Conservation (phyloP, 164 flowering plant genomes). For the Aristolochia contorta region DNA sequence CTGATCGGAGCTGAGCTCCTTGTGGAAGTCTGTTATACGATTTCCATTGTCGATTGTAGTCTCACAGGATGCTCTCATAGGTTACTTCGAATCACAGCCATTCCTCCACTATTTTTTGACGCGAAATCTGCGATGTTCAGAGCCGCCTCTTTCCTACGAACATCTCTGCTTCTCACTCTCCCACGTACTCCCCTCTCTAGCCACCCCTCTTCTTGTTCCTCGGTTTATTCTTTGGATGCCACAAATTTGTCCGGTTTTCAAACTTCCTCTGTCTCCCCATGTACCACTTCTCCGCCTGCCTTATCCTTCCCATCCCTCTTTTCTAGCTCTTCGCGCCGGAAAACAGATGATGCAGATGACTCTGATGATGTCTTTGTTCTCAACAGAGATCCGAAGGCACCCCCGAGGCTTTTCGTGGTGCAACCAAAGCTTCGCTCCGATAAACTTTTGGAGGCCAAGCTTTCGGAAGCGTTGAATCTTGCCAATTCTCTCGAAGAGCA, state of each 20-base stretch:
- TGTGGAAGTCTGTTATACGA: not conserved
- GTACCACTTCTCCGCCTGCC: not conserved
- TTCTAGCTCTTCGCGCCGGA: conserved; percentile 18
- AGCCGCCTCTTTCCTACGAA: conserved; percentile 16
- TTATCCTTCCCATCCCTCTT: conserved; percentile 15
- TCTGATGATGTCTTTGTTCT: conserved; percentile 13
- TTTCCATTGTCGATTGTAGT: not conserved
- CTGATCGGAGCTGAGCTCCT: too few species aligned
- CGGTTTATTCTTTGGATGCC: not conserved
- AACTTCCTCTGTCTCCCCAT: not conserved
- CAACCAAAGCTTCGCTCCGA: conserved; percentile 75
- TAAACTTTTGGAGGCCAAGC: conserved; percentile 44
- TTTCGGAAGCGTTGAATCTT: conserved; percentile 74
- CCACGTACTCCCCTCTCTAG: conserved; percentile 4
- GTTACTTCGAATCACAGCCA: not conserved
- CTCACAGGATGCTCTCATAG: not conserved
- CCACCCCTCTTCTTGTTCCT: not conserved
- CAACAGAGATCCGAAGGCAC: conserved; percentile 39
- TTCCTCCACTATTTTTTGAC: not conserved
- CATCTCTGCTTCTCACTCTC: conserved; percentile 9
- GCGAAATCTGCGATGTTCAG: conserved; percentile 20
- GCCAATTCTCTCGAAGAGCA: conserved; percentile 86
- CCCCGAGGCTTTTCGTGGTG: conserved; percentile 66
- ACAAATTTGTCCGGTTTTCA: conserved; percentile 1
- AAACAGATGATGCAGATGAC: conserved; percentile 12